phyloP scores from a whole-genome alignment of 2,329 filamentous ascomycete genomes.

The Penicillium polonicum region DNA sequence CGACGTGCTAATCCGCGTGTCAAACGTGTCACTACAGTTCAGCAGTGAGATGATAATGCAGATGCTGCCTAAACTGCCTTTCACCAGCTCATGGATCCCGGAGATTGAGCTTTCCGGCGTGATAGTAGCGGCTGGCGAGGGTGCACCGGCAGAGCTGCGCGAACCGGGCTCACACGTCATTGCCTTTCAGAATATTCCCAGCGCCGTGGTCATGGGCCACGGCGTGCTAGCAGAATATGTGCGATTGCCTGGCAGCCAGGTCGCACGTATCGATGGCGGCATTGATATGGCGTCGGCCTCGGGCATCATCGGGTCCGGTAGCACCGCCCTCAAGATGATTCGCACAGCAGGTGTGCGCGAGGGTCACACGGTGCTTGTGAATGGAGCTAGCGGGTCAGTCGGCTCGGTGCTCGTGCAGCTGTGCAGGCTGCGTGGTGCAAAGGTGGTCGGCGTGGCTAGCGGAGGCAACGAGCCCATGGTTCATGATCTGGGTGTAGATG shows the following conservation, averaged over 20 bases:
- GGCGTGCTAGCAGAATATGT: slow-evolving; percentile 17
- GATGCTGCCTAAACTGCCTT: slow-evolving; percentile 10
- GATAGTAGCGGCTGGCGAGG: slow-evolving; percentile 14
- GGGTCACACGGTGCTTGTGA: slow-evolving; percentile 19
- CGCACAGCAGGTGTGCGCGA: slow-evolving; percentile 17
- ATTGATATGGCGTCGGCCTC: slow-evolving; percentile 19
- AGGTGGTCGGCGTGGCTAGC: slow-evolving; percentile 20
- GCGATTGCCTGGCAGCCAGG: slow-evolving; percentile 7
- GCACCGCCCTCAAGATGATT: slow-evolving; percentile 20
- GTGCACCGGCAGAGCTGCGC: slow-evolving; percentile 15
- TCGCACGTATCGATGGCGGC: neutral
- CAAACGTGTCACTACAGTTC: slow-evolving; percentile 18
- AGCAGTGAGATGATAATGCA: slow-evolving; percentile 12
- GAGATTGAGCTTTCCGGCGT: slow-evolving; percentile 22
- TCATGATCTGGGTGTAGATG: slow-evolving; percentile 18
- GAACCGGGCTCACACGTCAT: slow-evolving; percentile 12
- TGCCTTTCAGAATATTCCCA: slow-evolving; percentile 12
- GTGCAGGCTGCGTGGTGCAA: slow-evolving; percentile 17
- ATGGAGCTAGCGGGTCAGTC: slow-evolving; percentile 21
- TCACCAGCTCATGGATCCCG: slow-evolving; percentile 15
- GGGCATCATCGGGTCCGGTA: slow-evolving; percentile 14
- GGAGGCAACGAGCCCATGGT: slow-evolving; percentile 20
- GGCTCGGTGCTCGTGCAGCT: slow-evolving; percentile 20
- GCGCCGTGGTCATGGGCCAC: slow-evolving; percentile 1
- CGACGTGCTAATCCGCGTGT: slow-evolving; percentile 21